These are phyloP conservation scores for Paecilomyces niveus DNA, from an alignment of 2,329 filamentous ascomycete species.

Conservation along the genomic window DNA sequence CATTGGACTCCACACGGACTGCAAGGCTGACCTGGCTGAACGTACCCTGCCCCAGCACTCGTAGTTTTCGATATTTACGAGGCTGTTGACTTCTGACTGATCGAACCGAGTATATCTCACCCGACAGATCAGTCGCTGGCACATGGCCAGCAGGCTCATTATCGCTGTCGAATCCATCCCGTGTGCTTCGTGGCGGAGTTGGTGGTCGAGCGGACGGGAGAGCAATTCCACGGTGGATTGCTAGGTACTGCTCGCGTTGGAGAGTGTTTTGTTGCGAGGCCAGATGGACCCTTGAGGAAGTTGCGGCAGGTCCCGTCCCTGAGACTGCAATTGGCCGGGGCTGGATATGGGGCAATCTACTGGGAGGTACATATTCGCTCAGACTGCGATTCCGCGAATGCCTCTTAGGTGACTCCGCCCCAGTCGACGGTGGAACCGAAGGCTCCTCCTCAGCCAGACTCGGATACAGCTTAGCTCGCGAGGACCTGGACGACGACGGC, in stretches of 20 bases:
- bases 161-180: slow-evolving; percentile 47
- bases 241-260: slow-evolving; percentile 75
- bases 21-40: slow-evolving; percentile 93
- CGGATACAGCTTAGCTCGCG: slow-evolving; percentile 34
- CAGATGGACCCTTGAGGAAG: slow-evolving; percentile 44
- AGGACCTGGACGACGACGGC: slow-evolving; percentile 20
- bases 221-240: slow-evolving; percentile 67
- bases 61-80: slow-evolving; percentile 71
- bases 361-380: slow-evolving; percentile 79
- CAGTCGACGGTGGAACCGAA: not conserved
- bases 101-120: slow-evolving; percentile 63
- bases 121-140: slow-evolving; percentile 14
- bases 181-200: slow-evolving; percentile 74
- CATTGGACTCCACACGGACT: slow-evolving; percentile 61
- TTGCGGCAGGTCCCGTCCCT: slow-evolving; percentile 45
- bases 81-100: slow-evolving; percentile 62
- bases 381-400: slow-evolving; percentile 73
- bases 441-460: slow-evolving; percentile 15
- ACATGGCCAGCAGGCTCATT: slow-evolving; percentile 26
- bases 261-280: slow-evolving; percentile 35
- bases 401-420: slow-evolving; percentile 13
- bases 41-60: slow-evolving; percentile 80
- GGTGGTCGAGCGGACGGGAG: slow-evolving; percentile 56
- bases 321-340: slow-evolving; percentile 66
- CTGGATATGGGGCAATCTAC: slow-evolving; percentile 56